Conservation (phyloP, 176 grass and related monocot species). For the Thalia dealbata region DNA sequence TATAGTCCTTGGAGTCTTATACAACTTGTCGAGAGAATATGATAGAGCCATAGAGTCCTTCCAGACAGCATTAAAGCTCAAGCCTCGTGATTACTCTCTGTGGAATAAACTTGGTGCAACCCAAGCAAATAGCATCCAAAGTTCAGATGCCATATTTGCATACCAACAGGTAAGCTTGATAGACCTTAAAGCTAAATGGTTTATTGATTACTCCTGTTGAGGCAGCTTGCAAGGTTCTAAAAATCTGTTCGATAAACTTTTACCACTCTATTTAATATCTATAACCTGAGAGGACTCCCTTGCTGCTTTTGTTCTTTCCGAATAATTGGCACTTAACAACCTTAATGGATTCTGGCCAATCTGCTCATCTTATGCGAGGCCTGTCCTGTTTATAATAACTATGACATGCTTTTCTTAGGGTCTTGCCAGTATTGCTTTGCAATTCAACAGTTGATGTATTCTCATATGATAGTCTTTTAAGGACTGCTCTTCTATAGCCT, state of each 20-base stretch:
- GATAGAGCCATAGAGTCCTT: slow-evolving; percentile 93
- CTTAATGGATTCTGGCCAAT: too few species aligned
- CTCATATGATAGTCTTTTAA: not conserved
- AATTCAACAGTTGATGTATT: not conserved
- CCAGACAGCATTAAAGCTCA: slow-evolving; percentile 71
- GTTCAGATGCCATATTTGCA: slow-evolving; percentile 84
- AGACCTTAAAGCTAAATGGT: not conserved
- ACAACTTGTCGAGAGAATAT: slow-evolving; percentile 98
- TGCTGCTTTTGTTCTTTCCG: not conserved
- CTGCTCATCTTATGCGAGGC: too few species aligned
- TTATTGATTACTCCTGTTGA: not conserved
- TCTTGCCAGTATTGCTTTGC: not conserved
- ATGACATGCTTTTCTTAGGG: not conserved
- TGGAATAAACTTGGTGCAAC: slow-evolving; percentile 99
- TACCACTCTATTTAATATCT: too few species aligned
- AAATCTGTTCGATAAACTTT: too few species aligned
- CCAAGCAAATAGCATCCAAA: slow-evolving; percentile 94
- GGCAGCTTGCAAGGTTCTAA: too few species aligned
- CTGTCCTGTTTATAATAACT: not conserved
- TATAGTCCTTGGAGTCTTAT: slow-evolving; percentile 92
- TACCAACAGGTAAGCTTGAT: slow-evolving; percentile 70
- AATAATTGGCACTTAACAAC: too few species aligned
- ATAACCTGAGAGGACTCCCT: too few species aligned
- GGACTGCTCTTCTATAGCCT: not conserved
- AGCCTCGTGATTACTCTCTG: slow-evolving; percentile 87